phyloP scores from a whole-genome alignment of 2,329 filamentous ascomycete species.

The Colletotrichum incanum region DNA sequence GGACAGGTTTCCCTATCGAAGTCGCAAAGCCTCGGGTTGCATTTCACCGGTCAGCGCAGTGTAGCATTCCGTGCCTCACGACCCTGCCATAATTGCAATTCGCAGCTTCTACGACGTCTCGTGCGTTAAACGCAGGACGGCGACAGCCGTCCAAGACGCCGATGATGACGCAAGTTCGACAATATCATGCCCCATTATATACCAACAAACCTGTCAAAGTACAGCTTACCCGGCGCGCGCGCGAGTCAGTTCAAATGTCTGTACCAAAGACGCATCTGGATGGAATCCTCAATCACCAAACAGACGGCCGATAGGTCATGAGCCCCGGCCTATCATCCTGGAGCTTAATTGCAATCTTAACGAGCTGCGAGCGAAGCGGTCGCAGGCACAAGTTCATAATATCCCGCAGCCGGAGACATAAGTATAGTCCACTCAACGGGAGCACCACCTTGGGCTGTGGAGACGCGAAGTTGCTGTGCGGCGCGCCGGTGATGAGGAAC shows the following conservation, averaged over 20 bases:
- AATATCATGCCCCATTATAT: slow-evolving; percentile 27
- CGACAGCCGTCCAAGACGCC: slow-evolving; percentile 18
- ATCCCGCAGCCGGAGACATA: slow-evolving; percentile 14
- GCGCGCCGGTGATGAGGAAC: slow-evolving; percentile 38
- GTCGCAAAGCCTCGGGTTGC: slow-evolving; percentile 16
- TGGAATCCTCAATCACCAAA: slow-evolving; percentile 18
- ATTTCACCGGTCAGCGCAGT: slow-evolving; percentile 12
- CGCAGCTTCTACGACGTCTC: slow-evolving; percentile 10
- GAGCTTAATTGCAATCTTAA: slow-evolving; percentile 33
- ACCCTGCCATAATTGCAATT: slow-evolving; percentile 20
- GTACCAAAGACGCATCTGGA: slow-evolving; percentile 24
- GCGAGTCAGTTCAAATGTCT: slow-evolving; percentile 35
- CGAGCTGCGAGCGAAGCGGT: slow-evolving; percentile 11
- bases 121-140: slow-evolving; percentile 7
- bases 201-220: slow-evolving; percentile 33
- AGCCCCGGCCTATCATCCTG: slow-evolving; percentile 19
- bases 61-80: slow-evolving; percentile 36
- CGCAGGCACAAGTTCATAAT: slow-evolving; percentile 3
- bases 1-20: not conserved
- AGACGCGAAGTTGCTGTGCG: slow-evolving; percentile 23
- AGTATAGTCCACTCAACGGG: not conserved
- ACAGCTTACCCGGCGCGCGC: slow-evolving; percentile 20
- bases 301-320: slow-evolving; percentile 4
- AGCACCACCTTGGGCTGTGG: slow-evolving; percentile 27
- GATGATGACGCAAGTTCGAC: slow-evolving; percentile 25